Evolutionary conservation across 1,284 basidiomycete genomes (phyloP), one percentile per base, ranked within the genome.

Genomic region (Erythrobasidium hasegawianum): DNA sequence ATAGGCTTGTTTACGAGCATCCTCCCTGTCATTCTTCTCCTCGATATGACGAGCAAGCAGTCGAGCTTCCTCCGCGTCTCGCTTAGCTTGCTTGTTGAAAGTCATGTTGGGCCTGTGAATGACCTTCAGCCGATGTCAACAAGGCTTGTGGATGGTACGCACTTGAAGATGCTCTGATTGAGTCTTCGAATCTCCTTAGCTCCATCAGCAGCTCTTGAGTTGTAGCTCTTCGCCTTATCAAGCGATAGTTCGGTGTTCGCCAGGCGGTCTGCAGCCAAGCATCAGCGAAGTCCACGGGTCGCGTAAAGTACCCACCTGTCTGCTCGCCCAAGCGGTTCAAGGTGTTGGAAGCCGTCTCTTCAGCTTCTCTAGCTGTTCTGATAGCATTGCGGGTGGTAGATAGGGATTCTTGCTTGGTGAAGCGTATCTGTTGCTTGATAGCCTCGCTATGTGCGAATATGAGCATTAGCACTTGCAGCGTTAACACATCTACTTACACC

Each of bases 241-340:
- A 98, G 84, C 79, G 97, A 89, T 69, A 92, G 88, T 78, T 98
- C 95, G 16, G 95, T 96, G 77, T 94, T 92, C 57, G 91, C 95
- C 69, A 99, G 84, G 76, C 78, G 76, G 70, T 81, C 80, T 80
- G 67, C 27, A n/a, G 2, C 47, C n/a, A 29, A 43, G 24, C 20
- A 55, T 55, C 24, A 29, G 45, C 18, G 11, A 4, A 40, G 2
- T 5, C 22, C n/a, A 0, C 27, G 5, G 13, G 7, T 29, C n/a
- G 16, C 18, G 11, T 20, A 41, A 1, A 16, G 8, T 13, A 78
- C 84, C 64, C 70, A 94, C 94, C 94, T 50, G 93, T 97, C 80
- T 98, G 96, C 72, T 91, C 88, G n/a, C 89, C 94, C 16, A 99
- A 83, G 75, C 86, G 89, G 70, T 80, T 81, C 50, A 98, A 79